Percentiles rank a stretch among this genome's conserved stretches.
These are phyloP conservation scores for Suhomyces wounanorum DNA, from an alignment of 1,139 yeast species.

Conservation along the genomic window DNA sequence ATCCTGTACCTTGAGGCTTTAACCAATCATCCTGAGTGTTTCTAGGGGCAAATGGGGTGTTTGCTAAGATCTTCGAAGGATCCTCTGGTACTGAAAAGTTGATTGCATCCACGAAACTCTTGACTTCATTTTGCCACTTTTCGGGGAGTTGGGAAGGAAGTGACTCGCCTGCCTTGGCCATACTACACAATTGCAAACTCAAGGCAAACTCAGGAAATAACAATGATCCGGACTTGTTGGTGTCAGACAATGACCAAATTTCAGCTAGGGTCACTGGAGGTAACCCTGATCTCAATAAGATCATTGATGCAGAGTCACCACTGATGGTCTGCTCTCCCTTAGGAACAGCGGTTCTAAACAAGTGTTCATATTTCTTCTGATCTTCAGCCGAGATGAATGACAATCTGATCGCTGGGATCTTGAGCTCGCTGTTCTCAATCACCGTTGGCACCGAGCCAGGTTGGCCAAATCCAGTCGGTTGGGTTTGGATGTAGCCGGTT, in stretches of 20 bases:
- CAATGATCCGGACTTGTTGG: conserved; percentile 80
- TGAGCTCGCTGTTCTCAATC: conserved; percentile 41
- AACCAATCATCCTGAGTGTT: conserved; percentile 33
- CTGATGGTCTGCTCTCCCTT: conserved; percentile 73
- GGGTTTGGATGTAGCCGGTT: conserved; percentile 39
- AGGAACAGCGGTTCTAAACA: conserved; percentile 78
- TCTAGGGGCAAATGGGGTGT: conserved; percentile 48
- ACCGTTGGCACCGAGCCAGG: conserved; percentile 27
- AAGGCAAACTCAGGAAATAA: conserved; percentile 94
- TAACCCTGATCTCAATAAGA: conserved; percentile 78
- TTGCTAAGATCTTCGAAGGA: conserved; percentile 42
- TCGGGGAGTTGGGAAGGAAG: conserved; percentile 75
- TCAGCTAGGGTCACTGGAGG: conserved; percentile 77
- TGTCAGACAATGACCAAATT: conserved; percentile 89
- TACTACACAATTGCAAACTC: conserved; percentile 85
- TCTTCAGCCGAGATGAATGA: conserved; percentile 84
- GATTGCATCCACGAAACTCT: conserved; percentile 85
- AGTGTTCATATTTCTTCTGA: conserved; percentile 80
- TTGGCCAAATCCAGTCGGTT: conserved; percentile 38
- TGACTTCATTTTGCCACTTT: conserved; percentile 78
- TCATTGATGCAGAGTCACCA: conserved; percentile 78
- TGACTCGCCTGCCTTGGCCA: conserved; percentile 73
- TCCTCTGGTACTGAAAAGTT: conserved; percentile 75
- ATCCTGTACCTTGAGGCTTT: conserved; percentile 30
- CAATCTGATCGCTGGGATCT: conserved; percentile 68